Conservation (phyloP, 2,329 filamentous ascomycete species). For the Clonostachys byssicola region DNA sequence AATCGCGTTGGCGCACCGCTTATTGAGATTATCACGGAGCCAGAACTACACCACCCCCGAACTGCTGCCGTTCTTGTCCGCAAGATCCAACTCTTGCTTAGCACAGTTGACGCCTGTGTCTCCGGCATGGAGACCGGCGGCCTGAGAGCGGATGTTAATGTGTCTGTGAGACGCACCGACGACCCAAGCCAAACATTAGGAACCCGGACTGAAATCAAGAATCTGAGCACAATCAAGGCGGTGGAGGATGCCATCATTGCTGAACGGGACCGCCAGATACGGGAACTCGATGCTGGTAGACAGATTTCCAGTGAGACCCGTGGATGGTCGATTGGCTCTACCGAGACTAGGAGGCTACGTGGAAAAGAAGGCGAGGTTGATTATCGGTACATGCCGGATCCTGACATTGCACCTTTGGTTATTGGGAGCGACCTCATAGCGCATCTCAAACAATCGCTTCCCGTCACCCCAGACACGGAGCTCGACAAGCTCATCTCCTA, state of each 20-base stretch:
- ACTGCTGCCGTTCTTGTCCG: constrained; percentile 86
- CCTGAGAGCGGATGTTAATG: constrained; percentile 89
- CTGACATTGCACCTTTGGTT: constrained; percentile 77
- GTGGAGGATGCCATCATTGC: constrained; percentile 93
- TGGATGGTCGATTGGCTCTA: constrained; percentile 84
- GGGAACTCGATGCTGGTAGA: constrained; percentile 71
- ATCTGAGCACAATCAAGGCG: constrained; percentile 89
- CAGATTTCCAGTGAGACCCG: constrained; percentile 80
- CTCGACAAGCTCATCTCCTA: constrained; percentile 55
- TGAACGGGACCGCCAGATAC: constrained; percentile 85
- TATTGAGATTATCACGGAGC: constrained; percentile 91
- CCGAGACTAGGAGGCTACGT: constrained; percentile 74
- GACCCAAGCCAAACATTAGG: constrained; percentile 52
- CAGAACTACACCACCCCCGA: constrained; percentile 80
- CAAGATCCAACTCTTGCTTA: constrained; percentile 80
- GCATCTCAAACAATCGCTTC: constrained; percentile 59
- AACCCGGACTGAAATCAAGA: constrained; percentile 95
- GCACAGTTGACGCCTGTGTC: constrained; percentile 78
- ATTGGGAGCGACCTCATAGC: constrained; percentile 68
- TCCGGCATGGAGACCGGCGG: constrained; percentile 93
- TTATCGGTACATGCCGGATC: constrained; percentile 97
- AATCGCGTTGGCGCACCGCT: constrained; percentile 89
- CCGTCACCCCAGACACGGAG: constrained; percentile 68
- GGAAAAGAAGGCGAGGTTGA: constrained; percentile 97
- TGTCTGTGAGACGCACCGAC: constrained; percentile 69